Evolutionary conservation across 2,329 filamentous ascomycete species (phyloP), one percentile per base, ranked within the genome.

Genomic region (Juglanconis oblonga): DNA sequence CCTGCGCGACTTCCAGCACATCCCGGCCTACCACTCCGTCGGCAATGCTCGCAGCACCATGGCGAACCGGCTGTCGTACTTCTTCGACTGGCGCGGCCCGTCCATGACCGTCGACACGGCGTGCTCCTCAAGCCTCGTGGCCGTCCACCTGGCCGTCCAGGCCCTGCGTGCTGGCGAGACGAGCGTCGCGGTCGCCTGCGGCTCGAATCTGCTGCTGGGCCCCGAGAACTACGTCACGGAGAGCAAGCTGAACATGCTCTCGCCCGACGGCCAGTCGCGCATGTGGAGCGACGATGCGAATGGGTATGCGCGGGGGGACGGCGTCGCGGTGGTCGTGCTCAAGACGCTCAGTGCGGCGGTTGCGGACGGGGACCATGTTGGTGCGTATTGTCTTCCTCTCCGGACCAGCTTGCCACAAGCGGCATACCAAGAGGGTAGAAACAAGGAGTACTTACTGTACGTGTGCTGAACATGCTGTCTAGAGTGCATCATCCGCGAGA

Each of bases 221-320:
- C 70, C 72, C 0, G 73, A 44, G 17, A 24, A 42, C 17, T 74
- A 70, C 63, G 66, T 75, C 10, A 67, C 67, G n/a, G 71, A 72
- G 61, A 71, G 69, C 11, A 74, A 73, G 36, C 64, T 76, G 8
- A 67, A 71, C 36, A 76, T 77, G 68, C 65, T 78, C 1, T 75
- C 73, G 24, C 71, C 73, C 5, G 14, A 2, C 66, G 71, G 74
- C 0, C 70, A 68, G 45, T 76, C 70, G 36, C 70, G 72, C n/a
- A 74, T 74, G 64, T 82, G 77, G 68, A 80, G 83, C 62, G 65
- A 68, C 0, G 66, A 68, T 6, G 82, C 78, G 0, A 73, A 81
- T 58, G 82, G 82, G 0, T 85, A 84, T 63, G 79, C 74, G 1
- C 72, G 81, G 13, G 81, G 80, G 3, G 82, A 85, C 62, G 82